Base-by-base conservation (phyloP, 345 rosid genomes). In the Corymbia maculata region DNA sequence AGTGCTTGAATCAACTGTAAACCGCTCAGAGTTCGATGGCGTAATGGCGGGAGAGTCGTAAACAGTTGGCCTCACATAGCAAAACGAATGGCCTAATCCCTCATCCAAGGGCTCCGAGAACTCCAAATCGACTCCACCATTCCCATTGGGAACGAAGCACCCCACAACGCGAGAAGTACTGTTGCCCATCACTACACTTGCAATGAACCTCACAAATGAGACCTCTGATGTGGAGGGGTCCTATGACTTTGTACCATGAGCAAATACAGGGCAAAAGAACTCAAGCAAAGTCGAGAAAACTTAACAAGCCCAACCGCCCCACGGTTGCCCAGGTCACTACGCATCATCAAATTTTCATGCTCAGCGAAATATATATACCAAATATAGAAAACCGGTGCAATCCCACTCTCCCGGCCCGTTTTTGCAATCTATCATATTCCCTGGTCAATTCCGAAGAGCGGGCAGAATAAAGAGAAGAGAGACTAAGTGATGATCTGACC, bases 31-130 rank as follows among this genome's bases (percentile, higher is more conserved):
- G 90, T 95, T 97, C 17, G 93, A 95, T 1, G 99, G 99, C 79
- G 99, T 96, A 80, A 96, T 97, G 87, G 95, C 97, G 22, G 98
- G 99, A 85, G 99, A 96, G 87, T 96, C 98, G 49, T 95, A 97
- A 90, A 93, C 92, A 3, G 93, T 90, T 28, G 98, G 99, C 94
- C 99, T 94, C 57, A 97, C 96, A 89, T 96, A 97, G 89, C 99
- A 97, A 85, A 97, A 97, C n/a, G 99, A 97, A 92, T 97, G 99
- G 85, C 99, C 99, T 89, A 97, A 93, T 55, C 99, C 99, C 92
- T 97, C 99, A 88, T 97, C 98, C 85, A 96, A 86, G 55, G 98
- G 97, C 93, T 96, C 98, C 16, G 95, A 88, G 92, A 95, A 95
- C 90, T 95, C 98, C 90, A 95, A 93, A 94, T 95, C 98, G 30